Evolutionary conservation across 331 rosid genomes (phyloP), one percentile per base, ranked within the genome.

Genomic region (Quercus phellos): DNA sequence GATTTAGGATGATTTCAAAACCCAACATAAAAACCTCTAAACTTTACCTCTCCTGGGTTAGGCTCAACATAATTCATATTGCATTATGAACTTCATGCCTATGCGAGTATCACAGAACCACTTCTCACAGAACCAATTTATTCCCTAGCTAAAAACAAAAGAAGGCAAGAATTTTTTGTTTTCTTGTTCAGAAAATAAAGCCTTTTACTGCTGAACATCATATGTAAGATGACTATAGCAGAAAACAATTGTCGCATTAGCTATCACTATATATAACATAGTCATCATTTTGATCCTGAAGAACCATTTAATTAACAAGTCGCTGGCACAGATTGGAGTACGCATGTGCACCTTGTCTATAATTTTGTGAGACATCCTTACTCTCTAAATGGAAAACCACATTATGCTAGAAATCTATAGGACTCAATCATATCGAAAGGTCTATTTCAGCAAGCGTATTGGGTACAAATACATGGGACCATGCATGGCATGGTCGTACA

Each of bases 291-390:
- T 29, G 16, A 46, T 46, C 17, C 17, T 0, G 14, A 46, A 46
- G 53, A 55, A 34, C 16, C 35, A 78, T 75, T 69, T 55, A 63
- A 16, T 22, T 68, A 46, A 73, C 51, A 55, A 68, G 63, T 74
- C 72, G 59, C 71, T 59, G 35, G 26, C 78, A 74, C 9, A 75
- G 63, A 68, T 70, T 35, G 29, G 55, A 29, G 35, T 35, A 75
- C 51, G 66, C 72, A 64, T 80, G 72, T 67, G 51, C 70, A 42
- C 54, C 71, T 16, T 68, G 51, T 63, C 64, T 38, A 54, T 64
- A 46, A 18, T 55, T 60, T 38, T 38, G 84, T 26, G 19, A 80
- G 70, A 51, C 68, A 70, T 70, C 68, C 10, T 59, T 59, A 46
- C 77, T 56, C 46, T 58, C 50, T 27, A 27, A 16, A 55, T 27